phyloP scores from a whole-genome alignment of 306 rosid species.

The Glycine tomentella region DNA sequence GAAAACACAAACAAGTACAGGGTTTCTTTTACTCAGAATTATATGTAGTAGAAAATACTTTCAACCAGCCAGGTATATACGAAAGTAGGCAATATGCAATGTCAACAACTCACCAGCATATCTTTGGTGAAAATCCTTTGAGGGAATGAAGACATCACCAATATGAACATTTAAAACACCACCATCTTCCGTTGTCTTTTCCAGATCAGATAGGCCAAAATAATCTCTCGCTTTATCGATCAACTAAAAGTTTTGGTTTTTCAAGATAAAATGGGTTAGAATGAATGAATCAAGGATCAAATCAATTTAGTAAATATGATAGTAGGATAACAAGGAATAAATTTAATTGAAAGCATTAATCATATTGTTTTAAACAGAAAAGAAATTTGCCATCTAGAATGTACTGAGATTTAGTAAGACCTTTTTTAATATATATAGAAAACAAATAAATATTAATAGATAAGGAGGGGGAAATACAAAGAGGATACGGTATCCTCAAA shows the following conservation, averaged over 20 bases:
- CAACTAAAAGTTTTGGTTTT: slow-evolving; percentile 61
- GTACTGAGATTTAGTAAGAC: background rate
- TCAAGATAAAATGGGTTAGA: slow-evolving; percentile 33
- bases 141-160: slow-evolving; percentile 78
- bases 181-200: slow-evolving; percentile 77
- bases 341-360: slow-evolving; percentile 5
- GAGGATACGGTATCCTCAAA: background rate
- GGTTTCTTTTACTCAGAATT: slow-evolving; percentile 23
- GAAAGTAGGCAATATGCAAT: slow-evolving; percentile 32
- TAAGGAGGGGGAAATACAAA: background rate
- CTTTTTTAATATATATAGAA: background rate
- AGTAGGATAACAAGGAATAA: slow-evolving; percentile 35
- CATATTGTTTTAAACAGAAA: slow-evolving; percentile 20
- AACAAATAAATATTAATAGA: background rate
- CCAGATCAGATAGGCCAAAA: slow-evolving; percentile 82
- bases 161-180: slow-evolving; percentile 78
- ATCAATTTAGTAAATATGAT: slow-evolving; percentile 6
- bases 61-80: slow-evolving; percentile 8
- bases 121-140: slow-evolving; percentile 60
- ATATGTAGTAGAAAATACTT: slow-evolving; percentile 13
- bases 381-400: background rate
- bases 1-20: background rate
- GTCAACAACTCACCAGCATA: slow-evolving; percentile 80
- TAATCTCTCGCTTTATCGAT: slow-evolving; percentile 84
- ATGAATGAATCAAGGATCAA: slow-evolving; percentile 27